Percentiles rank a stretch among this genome's conserved stretches.
Conservation (phyloP, 495 filamentous ascomycete genomes). For the Podospora tetraspora region DNA sequence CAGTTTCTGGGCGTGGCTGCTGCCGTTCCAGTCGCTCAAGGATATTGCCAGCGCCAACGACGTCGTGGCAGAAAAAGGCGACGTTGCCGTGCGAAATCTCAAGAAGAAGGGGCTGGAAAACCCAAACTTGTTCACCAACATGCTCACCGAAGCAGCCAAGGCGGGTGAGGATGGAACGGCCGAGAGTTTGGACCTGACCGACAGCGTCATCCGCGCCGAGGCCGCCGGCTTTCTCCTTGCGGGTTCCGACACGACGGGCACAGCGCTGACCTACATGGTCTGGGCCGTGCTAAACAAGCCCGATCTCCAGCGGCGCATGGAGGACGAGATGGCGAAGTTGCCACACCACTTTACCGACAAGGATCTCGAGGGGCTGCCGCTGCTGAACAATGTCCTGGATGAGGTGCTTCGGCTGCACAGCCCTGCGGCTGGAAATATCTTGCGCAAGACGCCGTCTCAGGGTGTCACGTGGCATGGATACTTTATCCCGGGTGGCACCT, state of each 20-base stretch:
- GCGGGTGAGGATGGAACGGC: constrained; percentile 32
- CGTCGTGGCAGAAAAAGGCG: constrained; percentile 34
- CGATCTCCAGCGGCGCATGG: constrained; percentile 34
- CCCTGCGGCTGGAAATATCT: constrained; percentile 41
- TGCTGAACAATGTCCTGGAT: constrained; percentile 48
- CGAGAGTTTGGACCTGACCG: constrained; percentile 30
- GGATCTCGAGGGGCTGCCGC: constrained; percentile 38
- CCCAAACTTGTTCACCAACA: constrained; percentile 23
- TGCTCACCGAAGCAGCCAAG: constrained; percentile 23
- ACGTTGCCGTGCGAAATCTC: constrained; percentile 39
- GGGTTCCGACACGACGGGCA: constrained; percentile 48
- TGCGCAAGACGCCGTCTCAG: constrained; percentile 27
- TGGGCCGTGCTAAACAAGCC: constrained; percentile 34
- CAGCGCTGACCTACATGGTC: constrained; percentile 40
- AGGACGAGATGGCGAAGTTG: constrained; percentile 38
- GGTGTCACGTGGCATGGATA: constrained; percentile 28
- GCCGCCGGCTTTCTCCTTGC: constrained; percentile 46
- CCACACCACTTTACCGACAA: constrained; percentile 36
- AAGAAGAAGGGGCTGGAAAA: constrained; percentile 27
- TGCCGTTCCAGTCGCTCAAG: constrained; percentile 8
- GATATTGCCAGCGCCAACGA: constrained; percentile 19
- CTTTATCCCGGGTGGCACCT: constrained; percentile 28
- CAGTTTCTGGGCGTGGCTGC: not conserved
- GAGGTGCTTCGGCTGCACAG: constrained; percentile 56
- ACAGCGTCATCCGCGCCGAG: constrained; percentile 35